A percentile compares a stretch with the other conserved stretches of the same genome.
Evolutionary conservation across 192 early-diverging fungal genomes (phyloP).

Genomic region (Coemansia sp.): DNA sequence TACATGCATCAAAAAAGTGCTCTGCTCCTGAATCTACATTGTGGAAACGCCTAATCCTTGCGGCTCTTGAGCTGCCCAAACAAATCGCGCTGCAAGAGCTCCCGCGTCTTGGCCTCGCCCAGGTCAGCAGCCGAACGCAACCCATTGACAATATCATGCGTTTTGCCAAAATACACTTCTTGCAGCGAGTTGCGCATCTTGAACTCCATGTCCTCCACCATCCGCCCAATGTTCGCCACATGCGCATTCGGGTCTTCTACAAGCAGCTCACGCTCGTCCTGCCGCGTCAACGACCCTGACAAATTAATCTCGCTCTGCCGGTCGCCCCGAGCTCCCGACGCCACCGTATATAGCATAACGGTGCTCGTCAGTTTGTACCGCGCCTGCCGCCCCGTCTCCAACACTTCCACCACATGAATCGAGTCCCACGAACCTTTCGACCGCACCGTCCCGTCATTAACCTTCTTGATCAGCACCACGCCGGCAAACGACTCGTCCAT

Average conservation of each 20-base stretch:
- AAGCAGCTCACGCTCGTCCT: slow-evolving; percentile 82
- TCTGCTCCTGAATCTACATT: not conserved
- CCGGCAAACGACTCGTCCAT: slow-evolving; percentile 85
- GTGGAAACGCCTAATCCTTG: slow-evolving; percentile 22
- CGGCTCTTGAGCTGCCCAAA: slow-evolving; percentile 66
- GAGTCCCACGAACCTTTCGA: slow-evolving; percentile 97
- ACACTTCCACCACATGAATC: slow-evolving; percentile 93
- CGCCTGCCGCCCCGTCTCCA: slow-evolving; percentile 81
- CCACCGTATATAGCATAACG: slow-evolving; percentile 89
- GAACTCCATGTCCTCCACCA: slow-evolving; percentile 98
- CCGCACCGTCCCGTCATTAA: slow-evolving; percentile 67
- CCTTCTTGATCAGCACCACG: slow-evolving; percentile 95
- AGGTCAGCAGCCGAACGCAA: slow-evolving; percentile 77
- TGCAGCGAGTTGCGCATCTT: slow-evolving; percentile 94
- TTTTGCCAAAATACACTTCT: slow-evolving; percentile 98
- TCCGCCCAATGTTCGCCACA: slow-evolving; percentile 89
- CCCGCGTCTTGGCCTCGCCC: slow-evolving; percentile 72
- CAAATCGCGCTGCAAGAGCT: slow-evolving; percentile 77
- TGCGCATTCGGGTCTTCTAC: slow-evolving; percentile 74
- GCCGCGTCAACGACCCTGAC: slow-evolving; percentile 89
- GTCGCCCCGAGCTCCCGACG: slow-evolving; percentile 57
- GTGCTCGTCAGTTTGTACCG: slow-evolving; percentile 97
- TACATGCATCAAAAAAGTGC: not conserved
- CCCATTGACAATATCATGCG: slow-evolving; percentile 94
- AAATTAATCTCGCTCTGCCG: slow-evolving; percentile 70